Conservation (phyloP, 306 rosid species). For the Lathyrus aphaca region DNA sequence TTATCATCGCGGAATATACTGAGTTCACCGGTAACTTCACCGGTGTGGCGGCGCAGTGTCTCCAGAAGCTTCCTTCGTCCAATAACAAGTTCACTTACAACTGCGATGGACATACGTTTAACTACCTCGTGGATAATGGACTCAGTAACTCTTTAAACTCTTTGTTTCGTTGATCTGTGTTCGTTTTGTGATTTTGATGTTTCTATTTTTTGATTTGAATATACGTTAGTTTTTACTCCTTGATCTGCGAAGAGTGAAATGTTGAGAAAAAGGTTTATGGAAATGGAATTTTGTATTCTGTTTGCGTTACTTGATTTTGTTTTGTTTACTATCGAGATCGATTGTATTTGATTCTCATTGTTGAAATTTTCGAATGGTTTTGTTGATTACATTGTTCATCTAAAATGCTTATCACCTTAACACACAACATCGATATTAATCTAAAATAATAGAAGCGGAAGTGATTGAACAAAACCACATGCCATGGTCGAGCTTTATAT, state of each 20-base stretch:
- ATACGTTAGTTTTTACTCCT: not conserved
- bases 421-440: not conserved
- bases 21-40: constrained; percentile 91
- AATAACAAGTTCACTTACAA: constrained; percentile 86
- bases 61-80: constrained; percentile 84
- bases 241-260: constrained; percentile 39
- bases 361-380: constrained; percentile 6
- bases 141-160: constrained; percentile 57
- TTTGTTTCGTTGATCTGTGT: constrained; percentile 29
- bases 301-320: constrained; percentile 31
- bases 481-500: not conserved
- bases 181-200: constrained; percentile 12
- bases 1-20: constrained; percentile 77
- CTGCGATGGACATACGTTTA: constrained; percentile 95
- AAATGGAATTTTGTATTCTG: not conserved
- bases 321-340: constrained; percentile 17
- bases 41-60: constrained; percentile 82
- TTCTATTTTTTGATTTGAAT: constrained; percentile 11
- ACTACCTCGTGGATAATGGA: constrained; percentile 87
- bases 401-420: not conserved
- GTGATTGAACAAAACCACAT: not conserved
- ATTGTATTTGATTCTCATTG: not conserved
- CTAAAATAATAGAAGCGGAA: not conserved
- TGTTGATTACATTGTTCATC: constrained; percentile 5
- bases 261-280: not conserved